Evolutionary conservation across 371 early-diverging fungal genomes (phyloP), one percentile per base, ranked within the genome.

Genomic region (Basidiobolus meristosporus): DNA sequence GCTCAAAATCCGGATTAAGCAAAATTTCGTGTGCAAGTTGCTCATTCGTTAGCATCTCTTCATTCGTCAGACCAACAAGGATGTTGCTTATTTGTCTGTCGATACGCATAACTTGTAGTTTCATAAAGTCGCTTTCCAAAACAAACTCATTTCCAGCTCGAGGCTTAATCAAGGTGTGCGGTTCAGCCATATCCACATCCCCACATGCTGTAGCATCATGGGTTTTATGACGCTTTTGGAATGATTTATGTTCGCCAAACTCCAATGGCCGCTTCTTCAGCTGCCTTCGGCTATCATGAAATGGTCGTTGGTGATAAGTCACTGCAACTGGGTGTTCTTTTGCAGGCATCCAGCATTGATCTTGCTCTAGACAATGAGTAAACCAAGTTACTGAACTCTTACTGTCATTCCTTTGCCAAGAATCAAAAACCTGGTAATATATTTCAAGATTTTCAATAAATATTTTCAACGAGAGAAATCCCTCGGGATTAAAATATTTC

Each of bases 1-100:
- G 41, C 28, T 62, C 51, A 48, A 80, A 85, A 17, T 80, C 69
- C 4, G 82, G 86, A 47, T 82, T 66, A 54, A 82, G 44, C 37
- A 79, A 63, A 22, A 85, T 49, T 53, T 85, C 83, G 51, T 85
- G 86, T 0, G 81, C 81, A 34, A 85, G 50, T 48, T 73, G 61
- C 21, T 73, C 74, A 49, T 80, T 82, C n/a, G 63, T 59, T 10
- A 68, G 31, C 2, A 39, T 14, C 12, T 11, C 31, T 36, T 15
- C 20, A 26, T 9, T 19, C 12, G 19, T 35, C n/a, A 31, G n/a
- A 11, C 21, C n/a, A 7, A 38, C 32, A 6, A 43, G 30, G 22
- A 30, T 43, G 20, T 43, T 29, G 7, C 34, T 38, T 18, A 44
- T 39, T 16, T 18, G 31, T 11, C 32, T 31, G 26, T 39, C 34